Conservation (phyloP, 139 green algal genomes). For the Volvox africanus region DNA sequence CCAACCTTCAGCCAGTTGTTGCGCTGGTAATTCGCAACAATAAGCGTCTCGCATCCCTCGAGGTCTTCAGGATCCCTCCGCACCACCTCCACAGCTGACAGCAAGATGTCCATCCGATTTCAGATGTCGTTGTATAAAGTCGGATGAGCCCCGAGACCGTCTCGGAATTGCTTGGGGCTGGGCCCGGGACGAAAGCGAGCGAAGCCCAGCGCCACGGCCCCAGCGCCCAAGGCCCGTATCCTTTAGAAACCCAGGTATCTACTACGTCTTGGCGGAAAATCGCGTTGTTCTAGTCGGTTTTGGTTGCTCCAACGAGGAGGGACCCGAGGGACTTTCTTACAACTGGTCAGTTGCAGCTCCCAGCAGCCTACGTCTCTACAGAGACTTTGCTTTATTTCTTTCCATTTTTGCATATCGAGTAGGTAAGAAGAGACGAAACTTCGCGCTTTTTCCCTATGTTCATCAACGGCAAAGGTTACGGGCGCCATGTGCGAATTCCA, state of each 20-base stretch:
- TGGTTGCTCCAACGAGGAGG: neutral
- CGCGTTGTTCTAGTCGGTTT: neutral
- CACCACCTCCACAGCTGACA: conserved; percentile 31
- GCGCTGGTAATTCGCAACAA: conserved; percentile 35
- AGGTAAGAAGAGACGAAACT: no score
- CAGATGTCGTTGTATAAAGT: neutral
- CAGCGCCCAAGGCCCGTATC: neutral
- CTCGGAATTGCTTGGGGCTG: neutral
- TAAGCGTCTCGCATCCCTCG: conserved; percentile 42
- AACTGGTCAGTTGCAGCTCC: no score
- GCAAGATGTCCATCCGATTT: conserved; percentile 12
- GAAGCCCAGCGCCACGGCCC: neutral
- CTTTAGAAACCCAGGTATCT: neutral
- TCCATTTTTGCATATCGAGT: no score
- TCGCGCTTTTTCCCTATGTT: no score
- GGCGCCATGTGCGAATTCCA: no score
- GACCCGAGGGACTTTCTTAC: conserved; percentile 27
- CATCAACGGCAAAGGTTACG: no score
- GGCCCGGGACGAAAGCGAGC: neutral
- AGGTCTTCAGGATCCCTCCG: conserved; percentile 42
- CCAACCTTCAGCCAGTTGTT: conserved; percentile 49
- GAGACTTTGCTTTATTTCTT: no score
- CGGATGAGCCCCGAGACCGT: neutral
- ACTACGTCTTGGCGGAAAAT: neutral
- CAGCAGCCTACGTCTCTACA: no score